phyloP scores from a whole-genome alignment of 2,329 filamentous ascomycete genomes.

The Talaromyces sp. region DNA sequence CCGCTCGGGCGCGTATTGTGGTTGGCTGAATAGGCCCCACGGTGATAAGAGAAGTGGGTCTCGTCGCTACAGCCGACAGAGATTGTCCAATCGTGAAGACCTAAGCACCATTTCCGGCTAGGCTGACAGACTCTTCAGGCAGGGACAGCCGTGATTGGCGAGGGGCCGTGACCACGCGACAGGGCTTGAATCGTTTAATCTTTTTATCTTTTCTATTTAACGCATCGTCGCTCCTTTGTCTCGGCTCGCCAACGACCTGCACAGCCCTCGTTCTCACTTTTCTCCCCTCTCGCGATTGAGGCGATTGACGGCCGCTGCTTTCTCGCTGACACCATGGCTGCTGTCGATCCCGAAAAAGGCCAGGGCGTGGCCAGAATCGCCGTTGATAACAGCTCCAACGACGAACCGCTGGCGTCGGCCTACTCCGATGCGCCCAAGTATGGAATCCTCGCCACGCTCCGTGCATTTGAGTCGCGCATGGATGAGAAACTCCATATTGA shows the following conservation, averaged over 20 bases:
- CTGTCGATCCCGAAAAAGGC: slow-evolving; percentile 6
- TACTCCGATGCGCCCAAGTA: not conserved
- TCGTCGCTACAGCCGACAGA: not conserved
- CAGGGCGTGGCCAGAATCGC: slow-evolving; percentile 1
- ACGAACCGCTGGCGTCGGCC: not conserved
- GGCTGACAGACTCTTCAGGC: not conserved
- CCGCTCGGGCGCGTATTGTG: not conserved
- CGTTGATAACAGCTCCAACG: slow-evolving; percentile 4
- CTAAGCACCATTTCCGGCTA: not conserved
- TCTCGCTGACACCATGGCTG: not conserved
- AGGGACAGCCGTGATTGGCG: not conserved
- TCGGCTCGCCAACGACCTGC: not conserved
- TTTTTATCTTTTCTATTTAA: not conserved
- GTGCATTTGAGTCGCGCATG: slow-evolving; percentile 38
- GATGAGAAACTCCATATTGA: slow-evolving; percentile 47
- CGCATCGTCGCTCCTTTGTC: not conserved
- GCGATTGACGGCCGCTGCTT: not conserved
- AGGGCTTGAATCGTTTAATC: not conserved
- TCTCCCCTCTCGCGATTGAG: not conserved
- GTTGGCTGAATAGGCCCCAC: not conserved
- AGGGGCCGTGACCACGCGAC: not conserved
- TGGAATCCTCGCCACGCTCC: slow-evolving; percentile 21
- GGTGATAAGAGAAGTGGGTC: not conserved
- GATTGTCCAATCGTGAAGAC: not conserved
- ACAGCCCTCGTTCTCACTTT: not conserved